Percentiles rank a stretch among this genome's conserved stretches.
These are phyloP conservation scores for Pinus taeda DNA, from an alignment of 75 land plant species.

Conservation along the genomic window DNA sequence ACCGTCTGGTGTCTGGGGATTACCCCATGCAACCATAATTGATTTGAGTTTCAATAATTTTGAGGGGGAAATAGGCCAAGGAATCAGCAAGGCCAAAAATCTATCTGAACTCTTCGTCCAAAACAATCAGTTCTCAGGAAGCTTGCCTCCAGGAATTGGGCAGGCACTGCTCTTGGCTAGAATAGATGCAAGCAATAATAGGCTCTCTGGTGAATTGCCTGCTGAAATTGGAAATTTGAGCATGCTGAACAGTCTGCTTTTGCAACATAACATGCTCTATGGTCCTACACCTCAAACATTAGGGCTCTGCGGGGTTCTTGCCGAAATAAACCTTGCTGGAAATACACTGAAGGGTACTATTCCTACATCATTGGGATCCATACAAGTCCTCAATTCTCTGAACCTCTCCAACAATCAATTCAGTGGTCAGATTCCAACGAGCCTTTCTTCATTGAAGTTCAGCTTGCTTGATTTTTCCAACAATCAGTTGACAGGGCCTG, in stretches of 20 bases:
- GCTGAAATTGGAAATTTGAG: conserved; percentile 31
- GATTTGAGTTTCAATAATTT: conserved; percentile 61
- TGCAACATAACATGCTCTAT: conserved; percentile 44
- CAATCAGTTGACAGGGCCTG: conserved; percentile 58
- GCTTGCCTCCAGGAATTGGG: conserved; percentile 47
- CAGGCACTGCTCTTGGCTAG: conserved; percentile 20
- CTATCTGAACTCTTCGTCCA: conserved; percentile 24
- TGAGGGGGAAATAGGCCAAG: conserved; percentile 51
- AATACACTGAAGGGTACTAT: conserved; percentile 57
- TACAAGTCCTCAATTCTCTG: conserved; percentile 45
- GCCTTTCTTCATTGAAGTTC: conserved; percentile 40
- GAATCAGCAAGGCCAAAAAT: conserved; percentile 33
- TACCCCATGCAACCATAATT: conserved; percentile 59
- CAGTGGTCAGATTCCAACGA: conserved; percentile 60
- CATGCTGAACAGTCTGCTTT: conserved; percentile 24
- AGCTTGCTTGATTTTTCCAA: conserved; percentile 60
- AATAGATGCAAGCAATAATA: conserved; percentile 40
- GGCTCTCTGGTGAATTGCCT: conserved; percentile 48
- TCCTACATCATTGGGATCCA: conserved; percentile 53
- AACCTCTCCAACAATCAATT: conserved; percentile 67
- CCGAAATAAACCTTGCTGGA: conserved; percentile 32
- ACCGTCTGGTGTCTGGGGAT: conserved; percentile 59
- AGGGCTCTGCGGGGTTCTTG: conserved; percentile 31
- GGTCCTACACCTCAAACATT: conserved; percentile 51
- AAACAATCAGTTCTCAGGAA: conserved; percentile 50